Evolutionary conservation across 768 basidiomycete genomes (phyloP), one percentile per base, ranked within the genome.

Genomic region (Kwoniella sp.): DNA sequence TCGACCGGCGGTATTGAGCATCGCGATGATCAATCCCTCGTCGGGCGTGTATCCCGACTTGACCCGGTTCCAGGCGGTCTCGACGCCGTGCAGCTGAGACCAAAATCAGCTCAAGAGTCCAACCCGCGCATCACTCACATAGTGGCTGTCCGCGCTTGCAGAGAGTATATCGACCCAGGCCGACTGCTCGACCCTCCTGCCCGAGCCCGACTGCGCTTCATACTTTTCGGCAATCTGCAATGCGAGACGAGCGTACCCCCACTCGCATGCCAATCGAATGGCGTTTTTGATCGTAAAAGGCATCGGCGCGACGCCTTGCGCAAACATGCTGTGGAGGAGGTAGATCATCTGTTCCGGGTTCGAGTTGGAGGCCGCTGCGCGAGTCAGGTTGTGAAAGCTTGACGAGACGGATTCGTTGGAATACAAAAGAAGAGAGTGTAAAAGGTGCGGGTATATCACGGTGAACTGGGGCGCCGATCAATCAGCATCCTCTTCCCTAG

Each of bases 1-100:
- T 11, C 91, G 87, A 48, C 85, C 90, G 17, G 90, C 90, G 0
- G 89, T 86, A 68, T 89, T 84, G 41, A 93, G 85, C 25, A 92
- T 86, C 25, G 85, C 83, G 17, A 88, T 70, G 69, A 88, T 88
- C 28, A 88, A 78, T 0, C 92, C 91, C 82, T 93, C 91, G 68
- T 90, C 88, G 0, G 89, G 90, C 2, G 82, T 81, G 50, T 89
- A 72, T 23, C 86, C 77, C 15, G 84, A 82, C 20, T 85, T 78
- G 1, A 88, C 85, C 31, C 84, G 84, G 11, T 85, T 72, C 91
- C 91, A 93, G 50, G 86, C 86, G 54, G 78, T 73, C 28, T 82
- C 63, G 3, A 89, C 86, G 22, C 91, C 92, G 13, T 90, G 87
- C 12, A 83, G 82, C 91, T 93, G 63, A 9, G n/a, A n/a, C 9